These are phyloP conservation scores for Pittosporum tobira DNA, from an alignment of 129 eudicot genomes.

Conservation along the genomic window DNA sequence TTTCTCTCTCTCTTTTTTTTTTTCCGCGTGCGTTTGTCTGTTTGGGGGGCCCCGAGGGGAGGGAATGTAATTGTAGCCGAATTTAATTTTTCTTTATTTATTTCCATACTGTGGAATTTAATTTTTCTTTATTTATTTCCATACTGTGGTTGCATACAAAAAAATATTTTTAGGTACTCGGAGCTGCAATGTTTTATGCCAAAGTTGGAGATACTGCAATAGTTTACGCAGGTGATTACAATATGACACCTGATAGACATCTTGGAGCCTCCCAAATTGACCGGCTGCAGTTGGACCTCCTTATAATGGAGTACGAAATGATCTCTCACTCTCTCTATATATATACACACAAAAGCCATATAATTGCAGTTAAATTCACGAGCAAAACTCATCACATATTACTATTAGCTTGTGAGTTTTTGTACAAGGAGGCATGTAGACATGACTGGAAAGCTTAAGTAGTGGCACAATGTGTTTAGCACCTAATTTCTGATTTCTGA, in stretches of 20 bases:
- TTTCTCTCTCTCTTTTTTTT: too few species aligned
- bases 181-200: constrained; percentile 98
- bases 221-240: constrained; percentile 89
- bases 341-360: not conserved
- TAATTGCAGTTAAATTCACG: not conserved
- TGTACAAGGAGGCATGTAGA: not conserved
- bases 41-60: not conserved
- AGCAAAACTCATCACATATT: not conserved
- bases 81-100: not conserved
- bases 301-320: constrained; percentile 70
- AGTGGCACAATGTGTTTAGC: not conserved
- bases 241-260: constrained; percentile 94
- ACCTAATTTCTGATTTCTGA: not conserved
- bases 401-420: not conserved
- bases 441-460: not conserved
- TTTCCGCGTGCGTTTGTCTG: too few species aligned
- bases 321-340: too few species aligned
- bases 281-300: constrained; percentile 66
- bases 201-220: constrained; percentile 75
- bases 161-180: constrained; percentile 54
- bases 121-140: not conserved
- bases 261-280: constrained; percentile 97
- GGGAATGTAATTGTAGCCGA: too few species aligned
- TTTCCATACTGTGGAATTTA: not conserved
- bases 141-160: not conserved